Conservation (phyloP, 768 basidiomycete species). For the Erythrobasidium yunnanense region DNA sequence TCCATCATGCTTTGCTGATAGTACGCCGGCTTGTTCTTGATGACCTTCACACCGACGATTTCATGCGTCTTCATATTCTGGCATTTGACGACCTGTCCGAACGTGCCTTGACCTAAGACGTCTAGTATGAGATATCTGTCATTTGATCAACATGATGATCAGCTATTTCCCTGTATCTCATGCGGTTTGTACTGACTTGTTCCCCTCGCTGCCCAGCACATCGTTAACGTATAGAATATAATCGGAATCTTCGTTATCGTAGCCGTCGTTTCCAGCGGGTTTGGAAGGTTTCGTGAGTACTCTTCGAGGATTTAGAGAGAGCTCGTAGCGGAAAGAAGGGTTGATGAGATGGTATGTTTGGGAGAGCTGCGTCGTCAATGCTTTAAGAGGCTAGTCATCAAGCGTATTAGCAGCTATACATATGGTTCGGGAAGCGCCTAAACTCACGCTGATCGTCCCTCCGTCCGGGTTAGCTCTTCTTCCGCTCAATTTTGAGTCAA, state of each 20-base stretch:
- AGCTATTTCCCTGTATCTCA: too few relatives aligned
- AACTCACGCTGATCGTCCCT: slow-evolving; percentile 66
- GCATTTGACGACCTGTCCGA: slow-evolving; percentile 98
- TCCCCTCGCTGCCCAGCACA: slow-evolving; percentile 84
- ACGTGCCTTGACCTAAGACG: slow-evolving; percentile 95
- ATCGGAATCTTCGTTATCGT: slow-evolving; percentile 97
- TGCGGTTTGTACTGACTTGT: too few relatives aligned
- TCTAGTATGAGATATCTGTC: slow-evolving; percentile 88
- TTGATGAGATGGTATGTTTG: slow-evolving; percentile 93
- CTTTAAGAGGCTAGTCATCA: slow-evolving; percentile 49
- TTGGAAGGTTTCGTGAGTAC: slow-evolving; percentile 97
- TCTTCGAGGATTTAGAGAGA: slow-evolving; percentile 82
- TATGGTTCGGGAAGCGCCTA: background rate
- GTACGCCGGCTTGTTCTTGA: slow-evolving; percentile 99
- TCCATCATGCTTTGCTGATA: slow-evolving; percentile 99
- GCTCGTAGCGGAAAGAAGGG: slow-evolving; percentile 87
- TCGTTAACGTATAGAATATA: slow-evolving; percentile 99
- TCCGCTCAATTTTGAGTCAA: slow-evolving; percentile 54
- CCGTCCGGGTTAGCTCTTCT: slow-evolving; percentile 63
- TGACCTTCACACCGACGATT: slow-evolving; percentile 96
- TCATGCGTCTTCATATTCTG: slow-evolving; percentile 99
- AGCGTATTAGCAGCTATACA: background rate
- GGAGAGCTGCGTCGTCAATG: slow-evolving; percentile 72
- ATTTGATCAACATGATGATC: too few relatives aligned
- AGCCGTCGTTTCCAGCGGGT: slow-evolving; percentile 87